A percentile compares a stretch with the other conserved stretches of the same genome.
Conservation (phyloP, 805 yeast genomes). For the Candida khao-thaluensis region DNA sequence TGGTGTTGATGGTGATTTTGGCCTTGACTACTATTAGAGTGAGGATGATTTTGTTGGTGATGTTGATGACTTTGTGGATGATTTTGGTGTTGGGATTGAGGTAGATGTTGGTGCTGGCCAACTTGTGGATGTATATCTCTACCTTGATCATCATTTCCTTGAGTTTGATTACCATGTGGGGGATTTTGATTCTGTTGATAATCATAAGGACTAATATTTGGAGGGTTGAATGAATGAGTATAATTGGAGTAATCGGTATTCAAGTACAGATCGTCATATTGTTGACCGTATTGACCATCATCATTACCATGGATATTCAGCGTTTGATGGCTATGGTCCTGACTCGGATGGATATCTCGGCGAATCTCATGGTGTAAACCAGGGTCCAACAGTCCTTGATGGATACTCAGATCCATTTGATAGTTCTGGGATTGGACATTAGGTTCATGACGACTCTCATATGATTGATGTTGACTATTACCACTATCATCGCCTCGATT, state of each 20-base stretch:
- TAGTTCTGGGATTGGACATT: not conserved
- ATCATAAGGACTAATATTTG: conserved; percentile 4
- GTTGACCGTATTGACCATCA: conserved; percentile 3
- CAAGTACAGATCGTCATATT: conserved; percentile 1
- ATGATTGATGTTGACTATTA: not conserved
- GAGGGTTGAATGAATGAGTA: conserved; percentile 4
- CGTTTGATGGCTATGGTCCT: not conserved
- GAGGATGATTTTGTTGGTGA: not conserved
- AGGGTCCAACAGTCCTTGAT: too few species aligned
- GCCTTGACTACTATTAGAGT: too few species aligned
- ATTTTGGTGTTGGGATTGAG: too few species aligned
- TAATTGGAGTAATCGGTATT: conserved; percentile 3
- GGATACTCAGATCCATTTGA: not conserved
- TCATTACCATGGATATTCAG: not conserved
- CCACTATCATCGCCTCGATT: not conserved
- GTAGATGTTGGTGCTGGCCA: too few species aligned
- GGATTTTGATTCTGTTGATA: too few species aligned
- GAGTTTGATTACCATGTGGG: too few species aligned
- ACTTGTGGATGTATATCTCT: too few species aligned
- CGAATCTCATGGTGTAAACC: too few species aligned
- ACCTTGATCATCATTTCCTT: too few species aligned
- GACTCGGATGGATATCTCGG: too few species aligned
- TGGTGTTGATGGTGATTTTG: too few species aligned
- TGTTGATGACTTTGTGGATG: too few species aligned
- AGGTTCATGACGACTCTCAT: not conserved